These are phyloP conservation scores for Xylariaceae sp. DNA, from an alignment of 2,329 filamentous ascomycete species.

Conservation along the genomic window DNA sequence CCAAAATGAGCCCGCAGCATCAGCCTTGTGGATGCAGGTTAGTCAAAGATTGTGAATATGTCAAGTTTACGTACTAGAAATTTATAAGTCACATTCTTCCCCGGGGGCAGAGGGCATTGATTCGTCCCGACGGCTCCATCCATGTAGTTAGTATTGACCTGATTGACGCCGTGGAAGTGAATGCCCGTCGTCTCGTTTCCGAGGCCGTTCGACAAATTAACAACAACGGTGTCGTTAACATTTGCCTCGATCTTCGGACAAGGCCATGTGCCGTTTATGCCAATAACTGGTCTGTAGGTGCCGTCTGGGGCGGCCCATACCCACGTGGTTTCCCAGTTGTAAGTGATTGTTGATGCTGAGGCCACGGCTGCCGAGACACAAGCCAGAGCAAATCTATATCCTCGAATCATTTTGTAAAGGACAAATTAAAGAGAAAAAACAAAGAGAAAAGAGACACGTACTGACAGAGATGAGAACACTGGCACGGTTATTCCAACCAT, in stretches of 20 bases:
- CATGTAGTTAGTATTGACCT: slow-evolving; percentile 56
- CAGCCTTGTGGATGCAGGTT: slow-evolving; percentile 27
- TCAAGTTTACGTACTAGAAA: slow-evolving; percentile 44
- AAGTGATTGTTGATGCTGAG: slow-evolving; percentile 48
- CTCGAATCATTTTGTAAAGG: neutral
- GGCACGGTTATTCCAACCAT: no score
- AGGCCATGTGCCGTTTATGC: slow-evolving; percentile 65
- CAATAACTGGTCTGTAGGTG: slow-evolving; percentile 55
- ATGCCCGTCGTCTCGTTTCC: slow-evolving; percentile 52
- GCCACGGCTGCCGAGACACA: slow-evolving; percentile 31
- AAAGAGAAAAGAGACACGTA: neutral
- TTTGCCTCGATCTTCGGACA: slow-evolving; percentile 56
- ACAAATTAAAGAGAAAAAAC: neutral
- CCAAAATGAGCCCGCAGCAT: slow-evolving; percentile 46
- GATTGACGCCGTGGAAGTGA: slow-evolving; percentile 62
- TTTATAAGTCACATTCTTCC: slow-evolving; percentile 53
- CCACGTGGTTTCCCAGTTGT: slow-evolving; percentile 62
- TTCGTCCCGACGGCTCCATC: slow-evolving; percentile 58
- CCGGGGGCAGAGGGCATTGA: slow-evolving; percentile 56
- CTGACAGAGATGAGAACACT: no score
- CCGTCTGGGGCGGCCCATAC: slow-evolving; percentile 61
- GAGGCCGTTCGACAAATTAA: slow-evolving; percentile 49
- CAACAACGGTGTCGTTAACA: slow-evolving; percentile 50
- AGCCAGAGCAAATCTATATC: slow-evolving; percentile 11
- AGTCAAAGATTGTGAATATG: neutral